Evolutionary conservation across 345 rosid genomes (phyloP), one percentile per base, ranked within the genome.

Genomic region (Eutrema yunnanense): DNA sequence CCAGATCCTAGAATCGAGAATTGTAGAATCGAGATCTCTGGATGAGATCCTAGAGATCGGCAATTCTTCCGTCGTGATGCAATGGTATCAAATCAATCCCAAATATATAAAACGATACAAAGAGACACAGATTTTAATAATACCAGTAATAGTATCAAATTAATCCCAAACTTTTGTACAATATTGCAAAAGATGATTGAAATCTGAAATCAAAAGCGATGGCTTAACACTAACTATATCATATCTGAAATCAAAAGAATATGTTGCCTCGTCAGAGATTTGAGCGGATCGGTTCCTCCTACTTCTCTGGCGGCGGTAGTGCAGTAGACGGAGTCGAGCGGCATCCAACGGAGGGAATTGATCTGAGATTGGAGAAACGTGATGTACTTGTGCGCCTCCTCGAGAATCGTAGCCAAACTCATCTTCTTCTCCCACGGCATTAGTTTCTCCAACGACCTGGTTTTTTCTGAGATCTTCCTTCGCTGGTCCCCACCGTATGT

Each of bases 381-480:
- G 12, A 92, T 74, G 78, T 89, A 89, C 79, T 80, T 87, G 50
- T 67, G 58, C 7, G 90, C 84, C 80, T 92, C 90, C 42, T 83
- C 87, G 0, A 89, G 84, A 75, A 81, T 44, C 48, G 79, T 80
- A 0, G 82, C 82, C 0, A 63, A 75, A 66, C 81, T 85, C 93
- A 85, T 81, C 68, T 80, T 87, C 61, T 57, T 78, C 33, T 83
- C 81, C 83, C 82, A 76, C 3, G 89, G 95, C 87, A 91, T 80
- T 10, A 91, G 80, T 54, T 86, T 87, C 57, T 83, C 86, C 48
- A 91, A 40, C 12, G 73, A 61, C 44, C 82, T 83, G n/a, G 76
- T 80, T 73, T 76, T 86, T 14, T 85, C 86, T 1, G 85, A 71
- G 3, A 89, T 66, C 63, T 58, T 87, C 47, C 52, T 77, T 6